A percentile compares a stretch with the other conserved stretches of the same genome.
Evolutionary conservation across 257 asterid species (phyloP).

Genomic region (Petrea volubilis): DNA sequence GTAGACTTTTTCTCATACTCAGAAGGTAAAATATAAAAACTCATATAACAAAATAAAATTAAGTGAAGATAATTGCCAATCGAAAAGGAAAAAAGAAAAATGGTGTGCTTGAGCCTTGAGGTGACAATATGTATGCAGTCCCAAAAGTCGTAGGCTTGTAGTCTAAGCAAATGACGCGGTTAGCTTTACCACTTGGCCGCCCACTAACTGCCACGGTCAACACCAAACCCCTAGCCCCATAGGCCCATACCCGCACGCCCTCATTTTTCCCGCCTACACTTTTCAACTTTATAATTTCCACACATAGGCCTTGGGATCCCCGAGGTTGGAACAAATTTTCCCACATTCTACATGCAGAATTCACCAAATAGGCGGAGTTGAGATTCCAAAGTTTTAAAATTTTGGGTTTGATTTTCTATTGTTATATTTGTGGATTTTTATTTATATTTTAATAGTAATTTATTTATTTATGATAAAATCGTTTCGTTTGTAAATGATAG

Average conservation of each 20-base stretch:
- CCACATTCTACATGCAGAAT: neutral
- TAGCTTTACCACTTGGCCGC: slow-evolving; percentile 8
- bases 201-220: slow-evolving; percentile 19
- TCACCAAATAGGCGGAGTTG: no score
- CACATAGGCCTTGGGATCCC: neutral
- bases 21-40: no score
- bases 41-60: no score
- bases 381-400: no score
- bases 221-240: slow-evolving; percentile 15
- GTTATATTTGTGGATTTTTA: no score
- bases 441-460: no score
- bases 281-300: neutral
- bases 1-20: no score
- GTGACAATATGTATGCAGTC: neutral
- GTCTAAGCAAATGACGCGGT: slow-evolving; percentile 22
- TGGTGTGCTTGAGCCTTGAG: neutral
- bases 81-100: no score
- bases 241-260: slow-evolving; percentile 34
- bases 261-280: slow-evolving; percentile 25
- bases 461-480: no score
- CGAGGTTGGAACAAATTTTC: neutral
- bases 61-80: no score
- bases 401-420: no score
- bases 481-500: no score
- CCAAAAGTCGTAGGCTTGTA: slow-evolving; percentile 9